A percentile compares a stretch with the other conserved stretches of the same genome.
These are phyloP conservation scores for Podospora conica DNA, from an alignment of 495 filamentous ascomycete genomes.

Conservation along the genomic window DNA sequence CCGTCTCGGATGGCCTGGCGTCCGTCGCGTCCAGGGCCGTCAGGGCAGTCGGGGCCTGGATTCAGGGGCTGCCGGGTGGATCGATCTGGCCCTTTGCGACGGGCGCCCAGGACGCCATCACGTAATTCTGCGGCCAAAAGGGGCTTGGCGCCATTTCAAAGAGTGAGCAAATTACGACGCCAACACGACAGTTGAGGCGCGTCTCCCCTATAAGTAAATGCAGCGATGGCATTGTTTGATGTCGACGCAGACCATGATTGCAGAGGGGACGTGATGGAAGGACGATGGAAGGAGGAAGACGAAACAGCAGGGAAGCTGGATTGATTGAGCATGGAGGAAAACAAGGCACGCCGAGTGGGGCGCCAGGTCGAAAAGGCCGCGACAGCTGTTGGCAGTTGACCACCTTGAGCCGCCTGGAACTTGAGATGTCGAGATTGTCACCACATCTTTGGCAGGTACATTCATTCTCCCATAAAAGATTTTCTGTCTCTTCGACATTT, in stretches of 20 bases:
- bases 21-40: neutral
- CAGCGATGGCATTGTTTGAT: neutral
- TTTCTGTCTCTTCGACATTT: too few relatives aligned
- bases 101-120: neutral
- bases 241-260: neutral
- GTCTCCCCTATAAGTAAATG: neutral
- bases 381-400: neutral
- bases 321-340: neutral
- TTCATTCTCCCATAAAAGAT: too few relatives aligned
- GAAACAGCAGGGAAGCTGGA: neutral
- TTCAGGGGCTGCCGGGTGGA: neutral
- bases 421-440: too few relatives aligned
- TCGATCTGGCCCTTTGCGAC: neutral
- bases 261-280: neutral
- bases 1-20: neutral
- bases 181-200: neutral
- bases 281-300: neutral
- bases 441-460: too few relatives aligned
- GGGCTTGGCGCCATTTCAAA: conserved; percentile 1
- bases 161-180: neutral
- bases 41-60: neutral
- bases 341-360: neutral
- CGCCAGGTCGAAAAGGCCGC: neutral
- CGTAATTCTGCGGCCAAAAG: conserved; percentile 7
- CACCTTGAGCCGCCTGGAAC: too few relatives aligned